Conservation (phyloP, 441 rosid genomes). For the Erysimum cheiri region DNA sequence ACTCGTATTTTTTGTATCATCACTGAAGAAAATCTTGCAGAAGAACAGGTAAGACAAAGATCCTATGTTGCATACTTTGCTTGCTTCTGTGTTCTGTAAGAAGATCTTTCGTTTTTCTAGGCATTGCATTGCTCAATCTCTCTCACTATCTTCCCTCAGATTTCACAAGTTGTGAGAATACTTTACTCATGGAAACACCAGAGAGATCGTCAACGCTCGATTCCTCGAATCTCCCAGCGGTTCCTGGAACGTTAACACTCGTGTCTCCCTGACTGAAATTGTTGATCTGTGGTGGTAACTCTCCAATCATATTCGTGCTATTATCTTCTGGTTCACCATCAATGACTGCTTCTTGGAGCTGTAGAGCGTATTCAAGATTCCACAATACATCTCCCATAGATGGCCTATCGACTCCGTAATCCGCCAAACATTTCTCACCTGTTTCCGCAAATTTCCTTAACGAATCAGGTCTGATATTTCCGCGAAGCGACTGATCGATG, state of each 20-base stretch:
- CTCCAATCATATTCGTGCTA: constrained; percentile 78
- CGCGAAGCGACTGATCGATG: constrained; percentile 59
- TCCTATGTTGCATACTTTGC: constrained; percentile 14
- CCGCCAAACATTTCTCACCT: constrained; percentile 82
- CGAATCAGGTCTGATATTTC: constrained; percentile 63
- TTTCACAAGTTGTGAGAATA: constrained; percentile 90
- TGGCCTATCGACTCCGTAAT: constrained; percentile 71
- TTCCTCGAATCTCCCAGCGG: constrained; percentile 51
- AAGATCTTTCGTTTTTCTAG: constrained; percentile 1
- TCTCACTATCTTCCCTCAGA: constrained; percentile 75
- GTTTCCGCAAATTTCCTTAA: constrained; percentile 72
- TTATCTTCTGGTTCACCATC: constrained; percentile 72
- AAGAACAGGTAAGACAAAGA: constrained; percentile 33
- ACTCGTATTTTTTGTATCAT: constrained; percentile 30
- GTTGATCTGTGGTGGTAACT: constrained; percentile 75
- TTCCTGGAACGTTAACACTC: constrained; percentile 44
- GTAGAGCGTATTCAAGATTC: constrained; percentile 80
- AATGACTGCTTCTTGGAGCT: constrained; percentile 69
- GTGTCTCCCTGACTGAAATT: constrained; percentile 60
- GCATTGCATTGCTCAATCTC: constrained; percentile 10
- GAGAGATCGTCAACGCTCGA: constrained; percentile 67
- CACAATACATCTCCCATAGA: constrained; percentile 83
- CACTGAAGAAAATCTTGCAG: constrained; percentile 16
- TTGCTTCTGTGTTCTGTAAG: constrained; percentile 7
- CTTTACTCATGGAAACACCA: constrained; percentile 84